These are phyloP conservation scores for Monosporascus sp. DNA, from an alignment of 2,329 filamentous ascomycete genomes.

Conservation along the genomic window DNA sequence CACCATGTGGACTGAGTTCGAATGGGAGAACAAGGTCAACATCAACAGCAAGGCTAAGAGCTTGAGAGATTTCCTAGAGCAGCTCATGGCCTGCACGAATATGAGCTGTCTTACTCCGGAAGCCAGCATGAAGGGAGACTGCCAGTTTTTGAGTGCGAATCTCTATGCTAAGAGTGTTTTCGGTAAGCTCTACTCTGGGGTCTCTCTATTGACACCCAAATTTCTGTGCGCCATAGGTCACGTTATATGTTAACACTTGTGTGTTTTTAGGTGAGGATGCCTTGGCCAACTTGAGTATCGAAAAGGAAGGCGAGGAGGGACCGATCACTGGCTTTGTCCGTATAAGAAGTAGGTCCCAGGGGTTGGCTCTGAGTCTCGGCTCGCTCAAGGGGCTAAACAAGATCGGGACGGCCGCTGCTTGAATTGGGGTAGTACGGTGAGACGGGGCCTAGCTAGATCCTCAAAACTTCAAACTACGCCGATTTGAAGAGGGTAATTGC, in stretches of 20 bases:
- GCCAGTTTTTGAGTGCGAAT: constrained; percentile 95
- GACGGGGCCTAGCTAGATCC: background rate
- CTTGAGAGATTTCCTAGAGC: constrained; percentile 83
- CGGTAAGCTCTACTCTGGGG: constrained; percentile 56
- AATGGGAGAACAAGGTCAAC: constrained; percentile 99
- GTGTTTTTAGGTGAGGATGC: constrained; percentile 85
- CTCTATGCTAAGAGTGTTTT: constrained; percentile 96
- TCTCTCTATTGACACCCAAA: constrained; percentile 22
- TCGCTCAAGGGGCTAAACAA: constrained; percentile 94
- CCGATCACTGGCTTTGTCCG: constrained; percentile 95
- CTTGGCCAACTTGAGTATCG: constrained; percentile 92
- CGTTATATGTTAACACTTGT: constrained; percentile 11
- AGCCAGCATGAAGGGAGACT: constrained; percentile 93
- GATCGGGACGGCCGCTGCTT: constrained; percentile 45
- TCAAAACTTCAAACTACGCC: background rate
- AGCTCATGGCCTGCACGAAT: constrained; percentile 96
- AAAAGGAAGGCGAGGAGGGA: constrained; percentile 92
- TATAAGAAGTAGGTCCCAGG: constrained; percentile 95
- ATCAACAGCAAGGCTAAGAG: constrained; percentile 97
- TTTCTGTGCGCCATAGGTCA: background rate
- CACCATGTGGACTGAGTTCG: constrained; percentile 99
- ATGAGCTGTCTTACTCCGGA: constrained; percentile 98
- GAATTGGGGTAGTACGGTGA: constrained; percentile 2
- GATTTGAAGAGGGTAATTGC: background rate
- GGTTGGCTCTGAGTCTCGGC: constrained; percentile 85